phyloP scores from a whole-genome alignment of 352 stramenopile genomes.

The Phytophthora foliorum region DNA sequence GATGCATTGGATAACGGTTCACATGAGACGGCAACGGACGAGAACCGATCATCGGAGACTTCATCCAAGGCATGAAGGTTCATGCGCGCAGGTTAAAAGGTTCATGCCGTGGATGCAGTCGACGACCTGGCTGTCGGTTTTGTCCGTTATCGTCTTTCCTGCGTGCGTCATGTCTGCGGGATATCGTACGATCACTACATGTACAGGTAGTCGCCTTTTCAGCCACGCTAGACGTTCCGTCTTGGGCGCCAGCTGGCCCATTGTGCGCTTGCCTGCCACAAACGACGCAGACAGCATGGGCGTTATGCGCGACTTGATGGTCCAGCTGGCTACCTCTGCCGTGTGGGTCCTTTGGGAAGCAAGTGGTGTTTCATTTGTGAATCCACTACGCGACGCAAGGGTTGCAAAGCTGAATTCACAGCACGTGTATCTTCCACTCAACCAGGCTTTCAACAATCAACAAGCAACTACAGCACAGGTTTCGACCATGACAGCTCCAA shows the following conservation, averaged over 20 bases:
- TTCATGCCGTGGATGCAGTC: slow-evolving; percentile 6
- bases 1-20: slow-evolving; percentile 7
- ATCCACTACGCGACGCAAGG: slow-evolving; percentile 13
- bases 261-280: slow-evolving; percentile 13
- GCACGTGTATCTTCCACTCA: neutral
- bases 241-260: slow-evolving; percentile 14
- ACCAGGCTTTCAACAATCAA: neutral
- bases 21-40: no score
- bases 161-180: no score
- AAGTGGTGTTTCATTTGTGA: slow-evolving; percentile 19
- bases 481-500: slow-evolving; percentile 17
- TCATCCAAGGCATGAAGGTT: no score
- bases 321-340: slow-evolving; percentile 31
- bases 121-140: slow-evolving; percentile 2
- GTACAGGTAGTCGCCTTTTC: no score
- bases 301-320: slow-evolving; percentile 24
- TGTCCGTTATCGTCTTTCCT: slow-evolving; percentile 13
- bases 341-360: neutral
- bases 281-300: slow-evolving; percentile 8
- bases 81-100: no score
- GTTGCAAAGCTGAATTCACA: neutral
- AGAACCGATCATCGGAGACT: no score
- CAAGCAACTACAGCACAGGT: slow-evolving; percentile 1
- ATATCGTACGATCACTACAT: no score
- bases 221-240: slow-evolving; percentile 13